A percentile compares a stretch with the other conserved stretches of the same genome.
Evolutionary conservation across 1,284 basidiomycete species (phyloP).

Genomic region (Leccinum fallax): DNA sequence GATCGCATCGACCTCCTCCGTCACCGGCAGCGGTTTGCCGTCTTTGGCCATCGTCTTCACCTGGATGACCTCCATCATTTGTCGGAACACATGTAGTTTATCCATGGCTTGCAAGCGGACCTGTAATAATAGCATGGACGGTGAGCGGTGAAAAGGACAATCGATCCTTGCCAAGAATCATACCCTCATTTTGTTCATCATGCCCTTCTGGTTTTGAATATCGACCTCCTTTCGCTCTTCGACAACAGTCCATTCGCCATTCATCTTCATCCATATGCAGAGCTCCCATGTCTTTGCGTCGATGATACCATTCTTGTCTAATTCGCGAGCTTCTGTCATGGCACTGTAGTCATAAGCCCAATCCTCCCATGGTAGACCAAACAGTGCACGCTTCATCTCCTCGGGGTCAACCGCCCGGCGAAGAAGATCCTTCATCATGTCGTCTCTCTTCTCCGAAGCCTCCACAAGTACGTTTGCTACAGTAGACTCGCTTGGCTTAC

Average conservation of each 20-base stretch:
- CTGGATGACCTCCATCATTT: slow-evolving; percentile 38
- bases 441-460: slow-evolving; percentile 32
- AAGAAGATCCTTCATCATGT: slow-evolving; percentile 29
- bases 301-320: slow-evolving; percentile 22
- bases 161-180: neutral
- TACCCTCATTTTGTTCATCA: slow-evolving; percentile 37
- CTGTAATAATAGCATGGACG: slow-evolving; percentile 13
- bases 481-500: slow-evolving; percentile 33
- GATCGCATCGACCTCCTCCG: slow-evolving; percentile 35
- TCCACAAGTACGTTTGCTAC: slow-evolving; percentile 28
- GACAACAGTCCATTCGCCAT: slow-evolving; percentile 29
- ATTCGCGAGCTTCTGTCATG: slow-evolving; percentile 30
- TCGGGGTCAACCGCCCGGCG: slow-evolving; percentile 33
- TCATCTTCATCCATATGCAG: slow-evolving; percentile 37
- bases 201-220: slow-evolving; percentile 21
- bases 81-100: slow-evolving; percentile 33
- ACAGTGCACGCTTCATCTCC: slow-evolving; percentile 27
- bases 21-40: slow-evolving; percentile 25
- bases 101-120: slow-evolving; percentile 32
- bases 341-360: slow-evolving; percentile 35
- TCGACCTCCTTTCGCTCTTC: slow-evolving; percentile 31
- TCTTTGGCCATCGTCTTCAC: slow-evolving; percentile 33
- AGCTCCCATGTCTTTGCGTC: slow-evolving; percentile 30
- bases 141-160: neutral
- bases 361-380: slow-evolving; percentile 38